A percentile compares a stretch with the other conserved stretches of the same genome.
phyloP scores from a whole-genome alignment of 2,329 filamentous ascomycete species.

The Verticillium dahliae region DNA sequence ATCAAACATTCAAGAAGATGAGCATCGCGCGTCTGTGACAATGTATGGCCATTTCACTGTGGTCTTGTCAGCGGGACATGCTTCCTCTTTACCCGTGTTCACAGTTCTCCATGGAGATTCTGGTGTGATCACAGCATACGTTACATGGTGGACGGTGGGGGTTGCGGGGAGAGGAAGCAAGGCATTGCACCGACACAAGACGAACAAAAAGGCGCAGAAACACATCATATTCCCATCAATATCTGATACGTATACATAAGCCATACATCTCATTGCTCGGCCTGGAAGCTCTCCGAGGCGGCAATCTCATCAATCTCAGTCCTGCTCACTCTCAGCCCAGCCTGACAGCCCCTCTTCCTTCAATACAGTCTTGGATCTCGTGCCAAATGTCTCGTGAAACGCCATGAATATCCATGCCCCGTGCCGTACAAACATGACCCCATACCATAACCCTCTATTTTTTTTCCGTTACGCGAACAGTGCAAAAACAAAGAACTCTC shows the following conservation, averaged over 20 bases:
- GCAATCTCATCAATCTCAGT: neutral
- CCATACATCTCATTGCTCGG: neutral
- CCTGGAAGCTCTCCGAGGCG: neutral
- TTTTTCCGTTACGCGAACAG: neutral
- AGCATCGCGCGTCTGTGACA: no score
- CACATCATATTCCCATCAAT: neutral
- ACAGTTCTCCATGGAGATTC: no score
- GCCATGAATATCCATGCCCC: neutral
- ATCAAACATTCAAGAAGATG: neutral
- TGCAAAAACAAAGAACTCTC: neutral
- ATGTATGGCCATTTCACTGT: neutral
- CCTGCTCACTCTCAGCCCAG: neutral
- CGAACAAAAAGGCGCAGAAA: neutral
- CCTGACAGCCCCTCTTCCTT: neutral
- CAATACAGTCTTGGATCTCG: neutral
- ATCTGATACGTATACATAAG: neutral
- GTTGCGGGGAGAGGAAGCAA: no score
- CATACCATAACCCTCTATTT: neutral
- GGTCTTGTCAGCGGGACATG: no score
- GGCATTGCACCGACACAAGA: no score
- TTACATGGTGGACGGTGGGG: no score
- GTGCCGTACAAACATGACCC: neutral
- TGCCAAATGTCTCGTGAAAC: neutral
- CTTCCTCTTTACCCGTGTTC: no score
- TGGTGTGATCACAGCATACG: no score